Evolutionary conservation across 2,329 filamentous ascomycete species (phyloP).

Genomic region (Neonectria faginata): DNA sequence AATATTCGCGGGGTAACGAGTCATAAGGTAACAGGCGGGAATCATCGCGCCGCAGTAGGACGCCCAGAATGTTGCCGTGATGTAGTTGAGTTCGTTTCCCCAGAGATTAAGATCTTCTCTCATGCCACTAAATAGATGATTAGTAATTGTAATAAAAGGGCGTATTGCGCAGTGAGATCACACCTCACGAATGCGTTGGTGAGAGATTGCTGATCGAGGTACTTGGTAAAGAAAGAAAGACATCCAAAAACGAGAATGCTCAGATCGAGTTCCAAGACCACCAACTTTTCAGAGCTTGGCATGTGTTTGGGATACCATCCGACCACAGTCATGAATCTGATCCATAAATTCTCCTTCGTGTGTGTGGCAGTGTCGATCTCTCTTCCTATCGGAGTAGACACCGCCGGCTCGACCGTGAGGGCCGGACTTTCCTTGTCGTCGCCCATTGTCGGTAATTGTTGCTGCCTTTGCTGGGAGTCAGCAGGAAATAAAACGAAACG

Average conservation of each 20-base stretch:
- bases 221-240: constrained; percentile 55
- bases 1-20: constrained; percentile 36
- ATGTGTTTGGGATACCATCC: constrained; percentile 51
- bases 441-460: no score
- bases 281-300: constrained; percentile 48
- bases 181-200: constrained; percentile 54
- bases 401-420: no score
- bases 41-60: constrained; percentile 17
- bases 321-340: constrained; percentile 44
- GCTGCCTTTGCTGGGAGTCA: no score
- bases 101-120: constrained; percentile 24
- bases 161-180: constrained; percentile 29
- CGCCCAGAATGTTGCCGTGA: constrained; percentile 46
- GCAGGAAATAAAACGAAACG: no score
- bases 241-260: constrained; percentile 54
- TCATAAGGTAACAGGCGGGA: constrained; percentile 31
- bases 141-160: neutral
- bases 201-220: constrained; percentile 53
- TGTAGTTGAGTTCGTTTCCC: constrained; percentile 31
- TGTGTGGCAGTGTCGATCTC: no score
- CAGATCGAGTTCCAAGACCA: constrained; percentile 53
- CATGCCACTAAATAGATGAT: constrained; percentile 24
- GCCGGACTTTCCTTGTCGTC: no score
- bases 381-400: no score
- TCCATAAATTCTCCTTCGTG: constrained; percentile 39